A percentile compares a stretch with the other conserved stretches of the same genome.
Conservation (phyloP, 768 basidiomycete genomes). For the Panaeolus papilionaceus region DNA sequence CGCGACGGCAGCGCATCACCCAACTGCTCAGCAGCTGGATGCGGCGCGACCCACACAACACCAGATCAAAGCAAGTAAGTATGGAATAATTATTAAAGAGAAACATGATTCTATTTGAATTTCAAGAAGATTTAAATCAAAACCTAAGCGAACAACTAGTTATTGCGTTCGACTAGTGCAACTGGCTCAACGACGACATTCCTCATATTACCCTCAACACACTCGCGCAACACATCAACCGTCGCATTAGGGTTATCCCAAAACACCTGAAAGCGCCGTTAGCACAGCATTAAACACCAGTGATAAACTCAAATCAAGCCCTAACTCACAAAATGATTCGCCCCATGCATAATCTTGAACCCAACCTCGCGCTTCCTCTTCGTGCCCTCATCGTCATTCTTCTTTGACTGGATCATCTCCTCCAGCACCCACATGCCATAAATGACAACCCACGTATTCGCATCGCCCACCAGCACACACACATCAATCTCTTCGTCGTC, state of each 20-base stretch:
- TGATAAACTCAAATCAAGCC: not conserved
- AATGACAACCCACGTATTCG: not conserved
- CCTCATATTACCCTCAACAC: not conserved
- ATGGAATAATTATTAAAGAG: no score
- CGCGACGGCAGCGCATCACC: not conserved
- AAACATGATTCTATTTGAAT: no score
- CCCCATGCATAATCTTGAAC: not conserved
- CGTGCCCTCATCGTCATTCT: no score
- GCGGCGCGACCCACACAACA: no score
- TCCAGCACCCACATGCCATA: not conserved
- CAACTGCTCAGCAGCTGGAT: no score
- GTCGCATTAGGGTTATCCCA: not conserved
- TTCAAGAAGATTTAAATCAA: no score
- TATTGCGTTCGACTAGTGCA: no score
- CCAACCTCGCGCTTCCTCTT: not conserved
- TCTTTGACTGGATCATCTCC: not conserved
- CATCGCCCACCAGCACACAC: not conserved
- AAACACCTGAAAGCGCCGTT: not conserved
- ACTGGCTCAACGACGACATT: no score
- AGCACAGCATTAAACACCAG: not conserved
- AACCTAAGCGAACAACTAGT: no score
- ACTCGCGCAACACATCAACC: not conserved
- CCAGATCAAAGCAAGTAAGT: no score
- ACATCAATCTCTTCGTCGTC: not conserved
- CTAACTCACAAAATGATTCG: not conserved